Evolutionary conservation across 202 grass and related monocot genomes (phyloP).

Genomic region (Hordeum pubiflorum): DNA sequence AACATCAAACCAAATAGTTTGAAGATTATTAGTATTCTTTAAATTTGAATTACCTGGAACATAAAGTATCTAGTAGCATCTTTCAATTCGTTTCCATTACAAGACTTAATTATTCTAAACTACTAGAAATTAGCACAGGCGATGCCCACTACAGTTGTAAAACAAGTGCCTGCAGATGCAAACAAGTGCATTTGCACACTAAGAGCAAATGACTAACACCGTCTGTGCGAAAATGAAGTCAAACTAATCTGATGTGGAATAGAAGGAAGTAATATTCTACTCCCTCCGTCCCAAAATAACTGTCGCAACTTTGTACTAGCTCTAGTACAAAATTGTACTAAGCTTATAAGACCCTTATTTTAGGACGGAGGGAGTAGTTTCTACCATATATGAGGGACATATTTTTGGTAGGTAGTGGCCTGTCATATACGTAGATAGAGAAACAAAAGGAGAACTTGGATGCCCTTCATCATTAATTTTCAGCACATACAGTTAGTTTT

Average conservation of each 20-base stretch:
- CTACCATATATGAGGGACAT: background rate
- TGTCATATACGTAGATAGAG: background rate
- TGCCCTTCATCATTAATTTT: constrained; percentile 3
- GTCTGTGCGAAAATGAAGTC: background rate
- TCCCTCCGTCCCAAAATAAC: too few species aligned
- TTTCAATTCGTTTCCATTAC: background rate
- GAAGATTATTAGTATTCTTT: background rate
- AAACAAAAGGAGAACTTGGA: background rate
- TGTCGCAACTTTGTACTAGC: too few species aligned
- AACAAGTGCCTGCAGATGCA: background rate
- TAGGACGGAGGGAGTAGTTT: too few species aligned
- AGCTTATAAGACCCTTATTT: too few species aligned
- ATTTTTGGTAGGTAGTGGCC: background rate
- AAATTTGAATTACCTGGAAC: constrained; percentile 1
- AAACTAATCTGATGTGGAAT: background rate
- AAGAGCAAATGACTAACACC: background rate
- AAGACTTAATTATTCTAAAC: background rate
- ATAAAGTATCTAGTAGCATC: background rate
- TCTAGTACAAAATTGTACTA: too few species aligned
- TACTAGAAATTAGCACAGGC: background rate
- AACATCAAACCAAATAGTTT: constrained; percentile 5
- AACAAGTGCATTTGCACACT: background rate
- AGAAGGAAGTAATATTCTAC: background rate
- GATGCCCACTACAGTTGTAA: background rate
- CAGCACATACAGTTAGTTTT: background rate